Base-by-base conservation (phyloP, 129 eudicot species). In the Pittosporum tobira region DNA sequence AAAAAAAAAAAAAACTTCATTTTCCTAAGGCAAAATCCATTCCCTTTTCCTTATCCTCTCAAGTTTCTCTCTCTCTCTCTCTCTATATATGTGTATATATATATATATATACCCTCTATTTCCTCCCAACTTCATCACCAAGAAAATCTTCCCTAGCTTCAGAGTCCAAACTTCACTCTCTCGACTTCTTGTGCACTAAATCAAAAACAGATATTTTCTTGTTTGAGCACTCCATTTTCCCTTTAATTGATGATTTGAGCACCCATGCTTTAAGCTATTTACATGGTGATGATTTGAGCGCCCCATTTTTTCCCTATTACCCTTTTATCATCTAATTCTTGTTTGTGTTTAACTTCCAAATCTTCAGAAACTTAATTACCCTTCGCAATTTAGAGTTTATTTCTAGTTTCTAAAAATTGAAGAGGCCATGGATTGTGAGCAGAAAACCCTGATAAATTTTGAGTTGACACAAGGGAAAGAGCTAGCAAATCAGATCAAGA, bases 381-480 rank as follows among this genome's bases (percentile, higher is more conserved):
- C n/a, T n/a, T n/a, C n/a, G n/a, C n/a, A n/a, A n/a, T n/a, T n/a
- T n/a, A n/a, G n/a, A n/a, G n/a, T 34, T 19, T 28, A 23, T 43
- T 58, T 48, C 5, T 44, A 38, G 31, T 43, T 22, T 22, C 37
- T 0, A 0, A 4, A 23, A 14, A 71, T 66, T 74, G 73, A 48
- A 47, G 65, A 7, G 13, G 26, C 29, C 2, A 56, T 59, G 60
- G 64, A 59, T 40, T 21, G 24, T 57, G 79, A 79, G 57, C 49
- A 65, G 28, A 74, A 65, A 42, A 79, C 59, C 58, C 82, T 87
- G 40, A 67, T 84, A 43, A 67, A 72, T 30, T 74, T 59, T 63
- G 94, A 71, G 77, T 62, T 88, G 57, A 66, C 70, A 50, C 82
- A 78, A 69, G 96, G 94, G 7, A 73, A 57, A 43, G 84, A 88